These are phyloP conservation scores for Sistotremastrum suecicum DNA, from an alignment of 768 basidiomycete genomes.

Conservation along the genomic window DNA sequence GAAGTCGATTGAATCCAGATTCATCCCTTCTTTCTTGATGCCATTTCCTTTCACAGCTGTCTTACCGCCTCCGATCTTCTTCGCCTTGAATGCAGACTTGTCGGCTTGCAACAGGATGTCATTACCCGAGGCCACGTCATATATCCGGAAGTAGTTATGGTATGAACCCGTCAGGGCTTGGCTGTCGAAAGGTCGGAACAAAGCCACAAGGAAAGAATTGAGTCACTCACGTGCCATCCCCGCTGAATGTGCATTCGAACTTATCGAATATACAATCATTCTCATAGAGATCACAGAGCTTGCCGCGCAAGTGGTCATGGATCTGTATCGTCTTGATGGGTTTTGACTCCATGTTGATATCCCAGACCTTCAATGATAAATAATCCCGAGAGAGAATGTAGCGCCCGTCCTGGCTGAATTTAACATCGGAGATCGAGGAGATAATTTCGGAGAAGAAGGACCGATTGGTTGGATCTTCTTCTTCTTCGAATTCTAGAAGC, in stretches of 20 bases:
- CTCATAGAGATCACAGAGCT: slow-evolving; percentile 97
- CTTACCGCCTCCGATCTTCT: slow-evolving; percentile 87
- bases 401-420: slow-evolving; percentile 94
- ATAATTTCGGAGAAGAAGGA: slow-evolving; percentile 99
- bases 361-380: slow-evolving; percentile 97
- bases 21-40: slow-evolving; percentile 69
- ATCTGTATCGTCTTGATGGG: slow-evolving; percentile 97
- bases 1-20: slow-evolving; percentile 76
- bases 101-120: slow-evolving; percentile 96
- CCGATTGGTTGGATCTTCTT: slow-evolving; percentile 92
- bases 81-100: slow-evolving; percentile 98
- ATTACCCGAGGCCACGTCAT: slow-evolving; percentile 74
- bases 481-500: slow-evolving; percentile 85
- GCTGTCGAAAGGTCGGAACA: slow-evolving; percentile 26
- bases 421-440: slow-evolving; percentile 98
- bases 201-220: slow-evolving; percentile 2
- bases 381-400: slow-evolving; percentile 97
- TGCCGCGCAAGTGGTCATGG: slow-evolving; percentile 93
- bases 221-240: slow-evolving; percentile 69
- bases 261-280: slow-evolving; percentile 99
- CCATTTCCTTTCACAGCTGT: slow-evolving; percentile 57
- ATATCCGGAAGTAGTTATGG: slow-evolving; percentile 99
- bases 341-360: slow-evolving; percentile 95
- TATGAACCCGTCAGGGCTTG: slow-evolving; percentile 98
- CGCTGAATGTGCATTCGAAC: slow-evolving; percentile 97